Evolutionary conservation across 2,329 filamentous ascomycete species (phyloP), one percentile per base, ranked within the genome.

Genomic region (Diaporthe aspalathi): DNA sequence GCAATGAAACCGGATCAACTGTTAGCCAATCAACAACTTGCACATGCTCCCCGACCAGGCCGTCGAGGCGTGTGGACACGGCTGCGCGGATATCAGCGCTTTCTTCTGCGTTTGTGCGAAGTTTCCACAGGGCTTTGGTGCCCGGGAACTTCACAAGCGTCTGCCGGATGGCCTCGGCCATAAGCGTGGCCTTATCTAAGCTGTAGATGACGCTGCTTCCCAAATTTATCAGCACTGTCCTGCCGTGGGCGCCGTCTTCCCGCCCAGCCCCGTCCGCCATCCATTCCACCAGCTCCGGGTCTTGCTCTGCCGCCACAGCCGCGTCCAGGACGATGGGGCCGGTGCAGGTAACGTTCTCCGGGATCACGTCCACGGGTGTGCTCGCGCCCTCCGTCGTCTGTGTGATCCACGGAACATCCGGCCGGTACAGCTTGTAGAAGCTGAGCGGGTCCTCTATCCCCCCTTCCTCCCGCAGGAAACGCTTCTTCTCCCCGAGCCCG

Each of bases 51-150:
- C 7, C 43, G 20, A 45, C 17, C 5, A 32, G 32, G 5, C 35
- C 73, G 0, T 74, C 70, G 6, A 78, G 57, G n/a, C 76, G 74
- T 6, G 54, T n/a, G 24, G 74, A 60, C 11, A 79, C 22, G 9
- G 68, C 68, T 0, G 69, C 32, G 0, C 5, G 7, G 24, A 74
- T 71, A 17, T 72, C 65, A 12, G 78, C 76, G 1, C 45, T 29
- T 27, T 72, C 71, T 14, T 72, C 63, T 0, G 57, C 73, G 17
- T 63, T 6, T 22, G 76, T 77, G 6, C 70, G 60, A 6, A 79
- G 71, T 47, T 79, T 82, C 80, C 81, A 82, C n/a, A 82, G 69
- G 2, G 81, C 72, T 71, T 81, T 79, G 2, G 77, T 57, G 2
- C 76, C 56, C 2, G 74, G 74, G 47, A 68, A 66, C 47, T 68